phyloP scores from a whole-genome alignment of 163 green algal genomes.

The Scenedesmus sp. region DNA sequence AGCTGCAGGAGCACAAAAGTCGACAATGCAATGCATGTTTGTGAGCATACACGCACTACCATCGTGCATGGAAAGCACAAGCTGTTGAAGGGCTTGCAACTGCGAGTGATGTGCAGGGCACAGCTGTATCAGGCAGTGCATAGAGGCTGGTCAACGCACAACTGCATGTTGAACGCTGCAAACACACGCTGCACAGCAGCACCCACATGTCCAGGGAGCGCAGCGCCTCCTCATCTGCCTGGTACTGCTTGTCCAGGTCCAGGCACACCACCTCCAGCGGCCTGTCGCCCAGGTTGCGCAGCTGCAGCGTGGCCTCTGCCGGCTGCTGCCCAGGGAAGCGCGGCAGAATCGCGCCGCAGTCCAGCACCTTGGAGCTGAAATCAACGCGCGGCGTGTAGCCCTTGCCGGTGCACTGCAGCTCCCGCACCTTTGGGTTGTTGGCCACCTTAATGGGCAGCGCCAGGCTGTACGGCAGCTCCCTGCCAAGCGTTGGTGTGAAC shows the following conservation, averaged over 20 bases:
- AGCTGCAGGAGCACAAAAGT: conserved; percentile 35
- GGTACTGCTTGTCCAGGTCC: conserved; percentile 81
- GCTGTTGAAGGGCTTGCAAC: not conserved
- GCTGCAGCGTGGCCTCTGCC: conserved; percentile 60
- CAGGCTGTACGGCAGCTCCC: conserved; percentile 52
- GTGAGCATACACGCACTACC: not conserved
- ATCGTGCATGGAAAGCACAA: no score
- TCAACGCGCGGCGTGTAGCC: conserved; percentile 64
- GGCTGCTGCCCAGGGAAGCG: conserved; percentile 62
- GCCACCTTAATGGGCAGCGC: conserved; percentile 75
- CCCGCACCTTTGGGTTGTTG: conserved; percentile 62
- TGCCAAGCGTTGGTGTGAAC: conserved; percentile 71
- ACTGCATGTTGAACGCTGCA: not conserved
- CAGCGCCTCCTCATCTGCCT: conserved; percentile 78
- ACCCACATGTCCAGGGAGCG: conserved; percentile 59
- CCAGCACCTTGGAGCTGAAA: conserved; percentile 65
- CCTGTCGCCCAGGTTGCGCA: conserved; percentile 73
- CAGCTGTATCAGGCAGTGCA: not conserved
- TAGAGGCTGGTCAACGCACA: not conserved
- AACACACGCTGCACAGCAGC: not conserved
- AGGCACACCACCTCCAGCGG: conserved; percentile 84
- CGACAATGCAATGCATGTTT: not conserved
- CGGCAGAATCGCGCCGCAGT: conserved; percentile 80
- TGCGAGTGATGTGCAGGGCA: not conserved
- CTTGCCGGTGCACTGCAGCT: conserved; percentile 61